Conservation (phyloP, 805 yeast genomes). For the Cyberlindnera samutprakarnensis region DNA sequence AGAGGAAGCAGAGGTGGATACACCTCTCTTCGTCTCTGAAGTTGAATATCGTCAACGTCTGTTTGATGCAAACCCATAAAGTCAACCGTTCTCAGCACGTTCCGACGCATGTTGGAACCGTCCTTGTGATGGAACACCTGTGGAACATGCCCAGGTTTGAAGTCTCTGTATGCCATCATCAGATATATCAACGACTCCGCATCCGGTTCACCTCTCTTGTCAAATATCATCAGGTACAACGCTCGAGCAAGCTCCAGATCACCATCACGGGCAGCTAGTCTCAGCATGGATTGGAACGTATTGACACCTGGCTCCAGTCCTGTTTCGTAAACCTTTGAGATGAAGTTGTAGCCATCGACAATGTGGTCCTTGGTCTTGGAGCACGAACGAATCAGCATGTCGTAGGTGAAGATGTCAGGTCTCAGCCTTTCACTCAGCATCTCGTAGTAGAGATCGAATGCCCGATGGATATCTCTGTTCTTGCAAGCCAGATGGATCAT, state of each 20-base stretch:
- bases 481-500: constrained; percentile 61
- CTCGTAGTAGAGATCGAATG: constrained; percentile 69
- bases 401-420: constrained; percentile 39
- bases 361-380: constrained; percentile 40
- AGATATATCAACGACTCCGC: constrained; percentile 26
- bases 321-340: constrained; percentile 51
- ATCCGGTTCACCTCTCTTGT: constrained; percentile 14
- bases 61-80: constrained; percentile 23
- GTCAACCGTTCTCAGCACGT: constrained; percentile 36
- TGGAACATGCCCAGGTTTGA: constrained; percentile 24
- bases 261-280: constrained; percentile 72
- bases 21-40: constrained; percentile 12
- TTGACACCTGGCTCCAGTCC: constrained; percentile 34
- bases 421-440: constrained; percentile 34
- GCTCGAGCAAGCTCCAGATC: constrained; percentile 71
- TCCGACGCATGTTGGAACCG: constrained; percentile 40
- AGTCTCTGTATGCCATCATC: constrained; percentile 42
- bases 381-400: constrained; percentile 64
- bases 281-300: constrained; percentile 62
- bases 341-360: constrained; percentile 68
- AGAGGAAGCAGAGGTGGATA: constrained; percentile 69
- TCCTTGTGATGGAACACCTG: constrained; percentile 33
- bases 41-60: constrained; percentile 7
- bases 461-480: constrained; percentile 60
- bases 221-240: constrained; percentile 40